Base-by-base conservation (phyloP, 805 yeast species). In the Wickerhamomyces canadensis region DNA sequence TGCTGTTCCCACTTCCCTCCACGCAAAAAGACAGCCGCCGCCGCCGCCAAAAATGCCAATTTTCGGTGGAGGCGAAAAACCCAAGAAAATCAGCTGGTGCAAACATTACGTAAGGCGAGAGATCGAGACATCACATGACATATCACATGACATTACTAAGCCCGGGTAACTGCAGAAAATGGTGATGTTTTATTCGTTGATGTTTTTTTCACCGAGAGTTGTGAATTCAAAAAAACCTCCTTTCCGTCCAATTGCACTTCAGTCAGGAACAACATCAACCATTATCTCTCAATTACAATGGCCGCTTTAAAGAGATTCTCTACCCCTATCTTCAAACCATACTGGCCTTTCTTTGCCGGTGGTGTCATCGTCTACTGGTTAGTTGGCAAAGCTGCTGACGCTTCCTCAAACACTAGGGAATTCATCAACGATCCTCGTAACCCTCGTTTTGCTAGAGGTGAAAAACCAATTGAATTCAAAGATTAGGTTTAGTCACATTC, bases 371-470 rank as follows among this genome's bases (percentile, higher is more conserved):
- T 91, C 52, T 81, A 77, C 73, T 81, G 68, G 69, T 72, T 79
- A 51, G 70, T 85, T 55, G 73, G 76, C 63, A 78, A 80, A 69
- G 81, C 77, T 37, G 79, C 87, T 46, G 65, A 62, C 44, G 81
- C 82, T 45, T 74, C 85, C 53, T 70, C 78, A 64, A 71, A 79
- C 73, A 72, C 91, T 40, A 74, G 73, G 46, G 94, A 85, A 68
- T 87, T 80, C 73, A 78, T 80, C 68, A 86, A 87, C 65, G 96
- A 87, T 69, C 96, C 96, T 71, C 84, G 95, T 76, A 87, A 87
- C 74, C 96, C 96, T 67, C 82, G 94, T 71, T 84, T 85, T 62
- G 70, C 71, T 48, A 67, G 66, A 52, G 78, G 77, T 57, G 78
- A 68, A 55, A 71, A 72, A 48, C 60, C 65, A 33, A 64, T 64